A percentile compares a stretch with the other conserved stretches of the same genome.
These are phyloP conservation scores for Termitomyces heimii DNA, from an alignment of 768 basidiomycete species.

Conservation along the genomic window DNA sequence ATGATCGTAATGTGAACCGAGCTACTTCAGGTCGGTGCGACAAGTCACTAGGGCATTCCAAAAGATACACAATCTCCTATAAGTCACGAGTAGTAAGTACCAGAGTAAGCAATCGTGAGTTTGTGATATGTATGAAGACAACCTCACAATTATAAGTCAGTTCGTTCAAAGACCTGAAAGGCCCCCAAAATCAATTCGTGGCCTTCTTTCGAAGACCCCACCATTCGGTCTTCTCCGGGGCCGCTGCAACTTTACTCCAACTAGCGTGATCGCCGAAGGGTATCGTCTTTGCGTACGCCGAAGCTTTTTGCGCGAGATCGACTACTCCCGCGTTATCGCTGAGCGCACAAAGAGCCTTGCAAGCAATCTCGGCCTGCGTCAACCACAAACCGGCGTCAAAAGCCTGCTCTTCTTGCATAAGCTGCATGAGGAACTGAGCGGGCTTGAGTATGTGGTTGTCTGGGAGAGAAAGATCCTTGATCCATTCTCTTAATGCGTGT, in stretches of 20 bases:
- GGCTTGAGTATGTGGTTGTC: conserved; percentile 8
- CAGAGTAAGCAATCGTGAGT: neutral
- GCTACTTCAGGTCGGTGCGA: neutral
- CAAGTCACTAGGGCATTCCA: too few species aligned
- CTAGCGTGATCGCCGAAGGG: conserved; percentile 8
- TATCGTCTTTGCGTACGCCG: conserved; percentile 1
- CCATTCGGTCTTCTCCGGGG: conserved; percentile 15
- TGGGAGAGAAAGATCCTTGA: conserved; percentile 7
- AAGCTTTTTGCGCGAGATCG: conserved; percentile 11
- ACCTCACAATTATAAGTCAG: neutral
- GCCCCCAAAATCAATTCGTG: neutral
- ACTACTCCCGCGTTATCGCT: conserved; percentile 10
- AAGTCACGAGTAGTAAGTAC: neutral
- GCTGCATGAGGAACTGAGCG: conserved; percentile 1
- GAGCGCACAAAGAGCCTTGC: conserved; percentile 17
- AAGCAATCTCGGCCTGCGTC: conserved; percentile 8
- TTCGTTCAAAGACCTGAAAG: neutral
- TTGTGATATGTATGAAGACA: neutral
- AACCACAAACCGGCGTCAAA: conserved; percentile 8
- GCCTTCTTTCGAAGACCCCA: conserved; percentile 11
- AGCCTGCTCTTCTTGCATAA: conserved; percentile 13
- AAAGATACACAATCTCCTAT: neutral
- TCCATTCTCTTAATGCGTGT: conserved; percentile 5
- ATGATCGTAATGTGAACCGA: neutral
- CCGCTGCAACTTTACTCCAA: conserved; percentile 12